Evolutionary conservation across 139 green algal species (phyloP).

Genomic region (Chlorella sorokiniana): DNA sequence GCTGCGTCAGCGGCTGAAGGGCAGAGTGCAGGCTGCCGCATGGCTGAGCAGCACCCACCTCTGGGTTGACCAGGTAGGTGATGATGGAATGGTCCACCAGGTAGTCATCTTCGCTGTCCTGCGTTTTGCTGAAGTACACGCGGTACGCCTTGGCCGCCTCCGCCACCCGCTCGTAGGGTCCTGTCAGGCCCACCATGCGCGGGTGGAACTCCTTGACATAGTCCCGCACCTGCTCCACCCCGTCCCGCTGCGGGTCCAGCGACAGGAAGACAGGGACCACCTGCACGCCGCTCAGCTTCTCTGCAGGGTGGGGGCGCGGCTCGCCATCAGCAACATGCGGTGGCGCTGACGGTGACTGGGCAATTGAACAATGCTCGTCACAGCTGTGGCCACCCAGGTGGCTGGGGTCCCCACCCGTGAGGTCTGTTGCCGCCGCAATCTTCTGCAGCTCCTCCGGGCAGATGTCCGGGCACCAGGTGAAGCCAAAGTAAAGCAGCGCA

Average conservation of each 20-base stretch:
- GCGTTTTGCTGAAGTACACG: conserved; percentile 92
- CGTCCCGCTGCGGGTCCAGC: conserved; percentile 94
- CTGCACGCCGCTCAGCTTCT: conserved; percentile 43
- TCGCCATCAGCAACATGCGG: not conserved
- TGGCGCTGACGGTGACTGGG: not conserved
- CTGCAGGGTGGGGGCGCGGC: conserved; percentile 17
- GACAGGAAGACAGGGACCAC: conserved; percentile 94
- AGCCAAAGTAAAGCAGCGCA: conserved; percentile 97
- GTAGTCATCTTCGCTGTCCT: conserved; percentile 81
- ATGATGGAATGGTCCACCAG: conserved; percentile 99
- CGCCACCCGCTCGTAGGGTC: conserved; percentile 55
- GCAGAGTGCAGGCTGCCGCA: not conserved
- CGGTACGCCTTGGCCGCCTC: conserved; percentile 64
- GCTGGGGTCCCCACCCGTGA: conserved; percentile 50
- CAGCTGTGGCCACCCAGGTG: too few species aligned
- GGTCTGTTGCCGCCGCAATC: conserved; percentile 75
- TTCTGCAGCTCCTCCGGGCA: conserved; percentile 99
- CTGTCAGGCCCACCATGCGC: conserved; percentile 93
- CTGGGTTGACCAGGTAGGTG: conserved; percentile 90
- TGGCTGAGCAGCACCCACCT: conserved; percentile 5
- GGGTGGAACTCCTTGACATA: conserved; percentile 97
- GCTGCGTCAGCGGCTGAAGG: not conserved
- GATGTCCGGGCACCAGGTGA: conserved; percentile 98
- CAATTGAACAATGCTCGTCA: too few species aligned
- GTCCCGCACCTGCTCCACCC: conserved; percentile 61